Conservation (phyloP, 495 filamentous ascomycete species). For the Tuber magnatum region DNA sequence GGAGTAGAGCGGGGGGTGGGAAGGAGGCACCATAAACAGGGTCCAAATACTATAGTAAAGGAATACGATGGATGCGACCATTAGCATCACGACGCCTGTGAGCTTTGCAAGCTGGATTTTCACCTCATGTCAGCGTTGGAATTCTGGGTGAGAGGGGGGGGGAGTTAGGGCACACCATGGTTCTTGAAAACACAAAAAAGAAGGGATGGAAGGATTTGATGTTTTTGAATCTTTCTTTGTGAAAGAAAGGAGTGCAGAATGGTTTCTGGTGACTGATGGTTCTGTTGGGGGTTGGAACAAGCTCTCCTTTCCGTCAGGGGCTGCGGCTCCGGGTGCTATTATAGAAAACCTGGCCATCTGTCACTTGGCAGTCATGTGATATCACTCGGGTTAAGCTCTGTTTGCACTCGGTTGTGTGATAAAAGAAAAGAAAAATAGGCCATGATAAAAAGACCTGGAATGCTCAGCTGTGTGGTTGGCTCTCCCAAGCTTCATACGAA, state of each 20-base stretch:
- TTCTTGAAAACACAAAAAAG: background rate
- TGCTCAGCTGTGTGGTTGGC: background rate
- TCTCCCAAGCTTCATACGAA: background rate
- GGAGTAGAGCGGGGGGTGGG: background rate
- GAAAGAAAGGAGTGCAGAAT: background rate
- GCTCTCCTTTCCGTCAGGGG: background rate
- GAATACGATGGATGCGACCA: conserved; percentile 89
- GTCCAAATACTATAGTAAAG: conserved; percentile 99
- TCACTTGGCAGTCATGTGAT: background rate
- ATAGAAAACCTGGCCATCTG: background rate
- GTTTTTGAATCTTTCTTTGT: background rate
- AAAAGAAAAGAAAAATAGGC: background rate
- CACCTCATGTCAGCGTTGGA: background rate
- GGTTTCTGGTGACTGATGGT: background rate
- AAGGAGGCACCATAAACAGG: conserved; percentile 70
- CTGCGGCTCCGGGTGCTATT: background rate
- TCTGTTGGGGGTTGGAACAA: background rate
- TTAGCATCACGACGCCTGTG: conserved; percentile 94
- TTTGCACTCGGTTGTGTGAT: background rate
- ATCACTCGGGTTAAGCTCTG: background rate
- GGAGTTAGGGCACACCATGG: background rate
- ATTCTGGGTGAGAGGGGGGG: background rate
- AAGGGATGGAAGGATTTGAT: background rate
- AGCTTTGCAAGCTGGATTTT: conserved; percentile 76
- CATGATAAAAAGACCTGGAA: background rate